phyloP scores from a whole-genome alignment of 768 basidiomycete genomes.

The Imleria badia region DNA sequence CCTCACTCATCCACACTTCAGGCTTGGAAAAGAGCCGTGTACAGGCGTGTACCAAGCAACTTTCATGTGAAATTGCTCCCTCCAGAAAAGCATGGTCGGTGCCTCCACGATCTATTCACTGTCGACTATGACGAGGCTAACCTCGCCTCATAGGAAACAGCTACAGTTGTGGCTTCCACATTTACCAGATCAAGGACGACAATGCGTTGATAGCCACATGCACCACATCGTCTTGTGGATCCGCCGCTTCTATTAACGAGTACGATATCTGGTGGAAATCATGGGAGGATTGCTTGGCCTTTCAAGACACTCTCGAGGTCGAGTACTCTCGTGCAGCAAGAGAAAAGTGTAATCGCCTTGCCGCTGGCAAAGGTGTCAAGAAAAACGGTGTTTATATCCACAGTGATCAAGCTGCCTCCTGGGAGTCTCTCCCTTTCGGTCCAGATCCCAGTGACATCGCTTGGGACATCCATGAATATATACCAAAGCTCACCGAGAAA shows the following conservation, averaged over 20 bases:
- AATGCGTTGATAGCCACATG: conserved; percentile 26
- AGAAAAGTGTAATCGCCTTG: conserved; percentile 65
- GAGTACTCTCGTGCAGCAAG: conserved; percentile 65
- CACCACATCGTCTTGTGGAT: conserved; percentile 36
- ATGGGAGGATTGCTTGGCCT: conserved; percentile 84
- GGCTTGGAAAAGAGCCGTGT: conserved; percentile 62
- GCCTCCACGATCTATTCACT: conserved; percentile 2
- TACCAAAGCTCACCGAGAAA: conserved; percentile 71
- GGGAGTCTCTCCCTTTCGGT: conserved; percentile 81
- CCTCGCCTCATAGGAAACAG: conserved; percentile 41
- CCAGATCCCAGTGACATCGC: conserved; percentile 75
- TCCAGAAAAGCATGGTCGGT: conserved; percentile 56
- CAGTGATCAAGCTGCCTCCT: conserved; percentile 74
- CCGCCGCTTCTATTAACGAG: conserved; percentile 38
- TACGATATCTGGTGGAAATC: conserved; percentile 76
- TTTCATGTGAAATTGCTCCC: conserved; percentile 61
- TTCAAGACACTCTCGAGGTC: conserved; percentile 67
- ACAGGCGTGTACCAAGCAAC: conserved; percentile 53
- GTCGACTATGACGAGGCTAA: neutral
- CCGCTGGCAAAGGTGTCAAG: conserved; percentile 74
- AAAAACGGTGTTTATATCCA: conserved; percentile 67
- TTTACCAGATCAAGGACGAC: conserved; percentile 44
- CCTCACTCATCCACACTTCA: conserved; percentile 22
- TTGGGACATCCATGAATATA: conserved; percentile 60
- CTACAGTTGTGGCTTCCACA: conserved; percentile 61